Evolutionary conservation across 495 filamentous ascomycete species (phyloP).

Genomic region (Neurospora sp.): DNA sequence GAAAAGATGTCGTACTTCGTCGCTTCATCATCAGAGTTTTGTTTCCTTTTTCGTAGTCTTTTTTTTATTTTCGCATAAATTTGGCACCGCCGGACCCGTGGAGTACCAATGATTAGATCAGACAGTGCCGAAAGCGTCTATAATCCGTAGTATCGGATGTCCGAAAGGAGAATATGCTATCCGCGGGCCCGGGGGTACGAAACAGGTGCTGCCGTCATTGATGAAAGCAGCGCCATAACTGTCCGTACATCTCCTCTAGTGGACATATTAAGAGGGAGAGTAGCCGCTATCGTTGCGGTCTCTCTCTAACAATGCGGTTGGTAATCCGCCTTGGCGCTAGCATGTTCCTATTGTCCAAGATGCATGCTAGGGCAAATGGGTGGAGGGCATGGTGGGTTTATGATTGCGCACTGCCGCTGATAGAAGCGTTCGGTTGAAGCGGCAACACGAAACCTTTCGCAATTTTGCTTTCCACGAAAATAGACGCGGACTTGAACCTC

Average conservation of each 20-base stretch:
- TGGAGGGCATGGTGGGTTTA: not conserved
- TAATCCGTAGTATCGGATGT: not conserved
- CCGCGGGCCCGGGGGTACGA: not conserved
- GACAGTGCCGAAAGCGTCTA: not conserved
- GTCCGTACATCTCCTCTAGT: not conserved
- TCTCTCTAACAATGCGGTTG: not conserved
- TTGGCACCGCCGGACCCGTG: not conserved
- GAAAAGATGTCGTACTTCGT: not conserved
- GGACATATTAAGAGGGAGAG: not conserved
- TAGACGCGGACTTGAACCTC: conserved; percentile 71
- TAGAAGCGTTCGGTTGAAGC: conserved; percentile 4
- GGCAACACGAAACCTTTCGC: conserved; percentile 39
- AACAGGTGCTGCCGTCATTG: not conserved
- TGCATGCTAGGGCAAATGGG: not conserved
- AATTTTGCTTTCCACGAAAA: conserved; percentile 68
- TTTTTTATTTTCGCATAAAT: not conserved
- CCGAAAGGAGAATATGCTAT: not conserved
- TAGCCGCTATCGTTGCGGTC: not conserved
- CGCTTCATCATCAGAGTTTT: not conserved
- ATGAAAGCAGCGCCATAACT: not conserved
- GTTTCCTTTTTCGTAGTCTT: not conserved
- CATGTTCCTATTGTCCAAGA: not conserved
- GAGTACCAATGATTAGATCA: not conserved
- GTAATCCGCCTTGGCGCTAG: not conserved
- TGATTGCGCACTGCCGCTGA: not conserved